Evolutionary conservation across 2,329 filamentous ascomycete species (phyloP).

Genomic region (Claviceps maximensis): DNA sequence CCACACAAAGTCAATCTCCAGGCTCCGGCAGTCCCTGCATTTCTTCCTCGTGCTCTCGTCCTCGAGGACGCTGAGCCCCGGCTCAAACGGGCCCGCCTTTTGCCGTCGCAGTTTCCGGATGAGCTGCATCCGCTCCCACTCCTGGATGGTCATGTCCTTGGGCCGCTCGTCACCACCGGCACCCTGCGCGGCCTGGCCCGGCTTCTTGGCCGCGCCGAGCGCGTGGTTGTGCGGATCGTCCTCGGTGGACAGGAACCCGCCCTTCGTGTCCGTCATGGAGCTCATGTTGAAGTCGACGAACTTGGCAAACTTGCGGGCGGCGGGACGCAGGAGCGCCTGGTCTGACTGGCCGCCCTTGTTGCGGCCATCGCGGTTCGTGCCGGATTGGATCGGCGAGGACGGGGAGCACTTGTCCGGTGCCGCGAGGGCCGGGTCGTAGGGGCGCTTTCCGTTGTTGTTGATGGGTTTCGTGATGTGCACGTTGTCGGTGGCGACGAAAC

Average conservation of each 20-base stretch:
- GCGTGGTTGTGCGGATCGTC: constrained; percentile 86
- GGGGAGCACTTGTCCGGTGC: not conserved
- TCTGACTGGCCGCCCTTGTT: constrained; percentile 29
- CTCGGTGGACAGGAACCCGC: constrained; percentile 79
- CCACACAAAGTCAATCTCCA: constrained; percentile 95
- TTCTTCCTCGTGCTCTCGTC: constrained; percentile 53
- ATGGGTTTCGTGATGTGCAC: constrained; percentile 37
- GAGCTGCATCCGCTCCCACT: constrained; percentile 80
- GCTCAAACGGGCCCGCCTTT: constrained; percentile 76
- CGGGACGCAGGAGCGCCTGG: constrained; percentile 48
- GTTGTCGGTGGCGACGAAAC: constrained; percentile 57
- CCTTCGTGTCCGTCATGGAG: constrained; percentile 96
- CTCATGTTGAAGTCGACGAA: constrained; percentile 98
- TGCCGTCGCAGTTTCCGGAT: constrained; percentile 58
- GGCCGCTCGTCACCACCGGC: constrained; percentile 53
- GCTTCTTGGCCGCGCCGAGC: constrained; percentile 34
- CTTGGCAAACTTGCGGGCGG: constrained; percentile 79
- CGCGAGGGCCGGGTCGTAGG: constrained; percentile 48
- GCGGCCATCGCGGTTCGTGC: constrained; percentile 58
- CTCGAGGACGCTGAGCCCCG: constrained; percentile 63
- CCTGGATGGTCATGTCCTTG: constrained; percentile 73
- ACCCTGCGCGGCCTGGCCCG: constrained; percentile 19
- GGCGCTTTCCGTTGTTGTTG: constrained; percentile 50
- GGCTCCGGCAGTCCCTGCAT: constrained; percentile 68
- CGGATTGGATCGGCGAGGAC: constrained; percentile 26